Base-by-base conservation (phyloP, 345 rosid species). In the Euphorbia peplus region DNA sequence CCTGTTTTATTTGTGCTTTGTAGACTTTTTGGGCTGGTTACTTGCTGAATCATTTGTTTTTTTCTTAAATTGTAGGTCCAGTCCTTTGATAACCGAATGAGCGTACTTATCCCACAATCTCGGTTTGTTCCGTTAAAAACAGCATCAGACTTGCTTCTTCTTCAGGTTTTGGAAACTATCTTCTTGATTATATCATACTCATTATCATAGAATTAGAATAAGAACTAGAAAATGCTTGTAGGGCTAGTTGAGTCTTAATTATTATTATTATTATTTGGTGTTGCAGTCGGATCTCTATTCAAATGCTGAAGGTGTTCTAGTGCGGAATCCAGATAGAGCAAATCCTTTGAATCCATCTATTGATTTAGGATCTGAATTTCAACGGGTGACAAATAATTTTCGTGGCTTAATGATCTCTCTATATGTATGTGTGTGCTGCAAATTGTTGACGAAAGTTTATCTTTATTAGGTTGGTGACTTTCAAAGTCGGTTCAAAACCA, bases 211-310 rank as follows among this genome's bases (percentile, higher is more conserved):
- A 25, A 53, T 51, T n/a, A 22, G n/a, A 18, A 32, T 2, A 32
- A 32, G 37, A 25, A 53, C 52, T n/a, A 22, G n/a, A 18, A 71
- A 66, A 35, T 22, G 63, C 18, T 61, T 67, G 10, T 3, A 30
- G 53, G 39, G 11, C 29, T 16, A 61, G 30, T 63, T 46, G 24
- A 21, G 30, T 59, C 5, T 59, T 32, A 48, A 10, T 47, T 4
- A 73, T 64, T 55, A 19, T 51, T 16, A n/a, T n/a, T n/a, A n/a
- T n/a, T n/a, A n/a, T 65, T 63, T 22, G 73, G 6, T 72, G 69
- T 66, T 82, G 78, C 92, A 87, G 92, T 87, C 92, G 4, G 86
- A 87, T 76, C 67, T 87, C 37, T 87, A 77, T 76, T 18, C 78
- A 24, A 47, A 44, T 60, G 50, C 26, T 41, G 80, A 79, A 18